These are phyloP conservation scores for Smallanthus sonchifolius DNA, from an alignment of 129 eudicot genomes.

Conservation along the genomic window DNA sequence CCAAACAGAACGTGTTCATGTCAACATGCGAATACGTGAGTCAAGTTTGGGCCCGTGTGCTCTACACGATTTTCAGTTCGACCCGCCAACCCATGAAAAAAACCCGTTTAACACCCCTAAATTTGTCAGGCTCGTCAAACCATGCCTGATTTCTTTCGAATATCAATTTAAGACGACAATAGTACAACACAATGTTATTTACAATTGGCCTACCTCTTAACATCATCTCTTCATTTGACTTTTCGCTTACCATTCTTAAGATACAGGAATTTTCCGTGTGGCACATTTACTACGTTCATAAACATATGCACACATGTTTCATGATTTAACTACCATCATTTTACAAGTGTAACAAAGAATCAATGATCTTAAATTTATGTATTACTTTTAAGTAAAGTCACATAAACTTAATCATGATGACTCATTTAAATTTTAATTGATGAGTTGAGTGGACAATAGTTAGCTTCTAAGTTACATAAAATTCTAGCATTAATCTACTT, in stretches of 20 bases:
- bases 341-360: conserved; percentile 1
- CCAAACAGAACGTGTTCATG: too few relatives aligned
- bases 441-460: conserved; percentile 8
- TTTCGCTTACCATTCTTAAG: not conserved
- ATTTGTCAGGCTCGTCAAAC: not conserved
- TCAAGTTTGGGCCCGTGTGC: too few relatives aligned
- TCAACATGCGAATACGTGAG: too few relatives aligned
- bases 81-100: not conserved
- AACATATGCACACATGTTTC: conserved; percentile 4
- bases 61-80: too few relatives aligned
- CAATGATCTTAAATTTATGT: not conserved
- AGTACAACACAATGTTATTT: not conserved
- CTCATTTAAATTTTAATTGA: not conserved
- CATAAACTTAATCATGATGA: conserved; percentile 3
- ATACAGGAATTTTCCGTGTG: not conserved
- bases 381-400: not conserved
- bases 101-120: not conserved
- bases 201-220: not conserved
- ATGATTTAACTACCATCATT: not conserved
- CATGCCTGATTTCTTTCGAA: not conserved
- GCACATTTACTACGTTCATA: not conserved
- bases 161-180: not conserved
- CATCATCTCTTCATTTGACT: not conserved
- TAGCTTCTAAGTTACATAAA: conserved; percentile 13
- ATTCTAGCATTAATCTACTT: not conserved